Conservation (phyloP, 352 stramenopile species). For the Globisporangium viniferum region DNA sequence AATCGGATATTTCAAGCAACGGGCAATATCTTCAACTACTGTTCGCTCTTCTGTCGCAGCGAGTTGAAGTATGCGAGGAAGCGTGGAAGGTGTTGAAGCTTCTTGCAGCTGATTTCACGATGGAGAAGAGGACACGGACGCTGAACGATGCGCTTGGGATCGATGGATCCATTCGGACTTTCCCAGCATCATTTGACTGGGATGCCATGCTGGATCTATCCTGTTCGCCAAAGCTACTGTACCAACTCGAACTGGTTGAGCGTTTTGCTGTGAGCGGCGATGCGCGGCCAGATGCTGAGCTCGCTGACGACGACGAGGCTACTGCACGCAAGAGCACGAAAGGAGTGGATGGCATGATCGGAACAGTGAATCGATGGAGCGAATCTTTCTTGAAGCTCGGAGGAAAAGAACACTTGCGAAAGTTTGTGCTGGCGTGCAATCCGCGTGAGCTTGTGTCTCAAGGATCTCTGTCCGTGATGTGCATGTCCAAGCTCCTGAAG, state of each 20-base stretch:
- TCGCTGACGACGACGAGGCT: slow-evolving; percentile 19
- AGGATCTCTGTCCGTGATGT: slow-evolving; percentile 57
- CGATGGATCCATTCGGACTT: slow-evolving; percentile 59
- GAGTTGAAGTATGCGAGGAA: slow-evolving; percentile 56
- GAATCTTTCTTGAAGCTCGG: slow-evolving; percentile 67
- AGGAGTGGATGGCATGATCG: slow-evolving; percentile 30
- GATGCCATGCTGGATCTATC: slow-evolving; percentile 48
- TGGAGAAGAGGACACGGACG: slow-evolving; percentile 72
- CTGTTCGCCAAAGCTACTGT: slow-evolving; percentile 60
- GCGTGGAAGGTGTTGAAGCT: slow-evolving; percentile 77
- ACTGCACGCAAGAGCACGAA: neutral
- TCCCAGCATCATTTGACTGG: slow-evolving; percentile 49
- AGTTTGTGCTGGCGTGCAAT: slow-evolving; percentile 46
- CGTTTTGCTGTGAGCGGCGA: slow-evolving; percentile 50
- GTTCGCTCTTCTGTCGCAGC: slow-evolving; percentile 48
- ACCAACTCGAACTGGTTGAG: slow-evolving; percentile 66
- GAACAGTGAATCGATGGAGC: slow-evolving; percentile 49
- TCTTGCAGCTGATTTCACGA: slow-evolving; percentile 49
- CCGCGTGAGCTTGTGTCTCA: slow-evolving; percentile 32
- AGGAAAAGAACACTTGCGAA: slow-evolving; percentile 47
- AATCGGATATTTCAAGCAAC: slow-evolving; percentile 57
- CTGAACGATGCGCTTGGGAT: slow-evolving; percentile 63
- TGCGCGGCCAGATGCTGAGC: slow-evolving; percentile 9
- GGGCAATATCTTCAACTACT: slow-evolving; percentile 37
- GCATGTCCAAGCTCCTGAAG: slow-evolving; percentile 65